phyloP scores from a whole-genome alignment of 1,284 basidiomycete genomes.

The Sporisorium exsertum region DNA sequence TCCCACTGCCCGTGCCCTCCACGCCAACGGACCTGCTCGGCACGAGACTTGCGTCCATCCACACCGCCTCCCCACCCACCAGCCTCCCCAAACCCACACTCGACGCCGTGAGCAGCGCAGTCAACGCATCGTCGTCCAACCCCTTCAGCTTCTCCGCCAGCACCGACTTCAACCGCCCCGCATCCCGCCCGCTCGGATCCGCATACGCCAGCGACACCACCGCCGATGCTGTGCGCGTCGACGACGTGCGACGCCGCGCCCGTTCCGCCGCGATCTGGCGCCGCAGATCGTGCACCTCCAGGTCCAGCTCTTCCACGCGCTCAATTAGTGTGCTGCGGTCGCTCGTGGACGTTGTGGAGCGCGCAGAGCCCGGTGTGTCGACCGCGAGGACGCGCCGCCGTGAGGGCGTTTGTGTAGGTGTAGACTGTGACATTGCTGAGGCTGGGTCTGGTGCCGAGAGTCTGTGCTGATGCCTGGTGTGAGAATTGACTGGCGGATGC shows the following conservation, averaged over 20 bases:
- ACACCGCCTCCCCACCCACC: conserved; percentile 1
- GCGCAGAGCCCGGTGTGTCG: conserved; percentile 35
- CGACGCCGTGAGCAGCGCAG: conserved; percentile 13
- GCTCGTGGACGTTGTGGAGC: conserved; percentile 23
- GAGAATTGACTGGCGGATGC: not conserved
- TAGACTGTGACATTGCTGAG: conserved; percentile 24
- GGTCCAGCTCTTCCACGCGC: conserved; percentile 31
- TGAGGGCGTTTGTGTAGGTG: conserved; percentile 20
- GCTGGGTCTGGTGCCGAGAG: not conserved
- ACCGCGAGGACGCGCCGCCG: conserved; percentile 13
- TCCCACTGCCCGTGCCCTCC: conserved; percentile 29
- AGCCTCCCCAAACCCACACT: conserved; percentile 3
- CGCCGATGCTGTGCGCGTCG: not conserved
- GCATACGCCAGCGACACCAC: conserved; percentile 5
- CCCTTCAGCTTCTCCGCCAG: conserved; percentile 16
- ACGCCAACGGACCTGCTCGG: conserved; percentile 39
- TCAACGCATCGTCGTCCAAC: conserved; percentile 45
- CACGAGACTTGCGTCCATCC: conserved; percentile 9
- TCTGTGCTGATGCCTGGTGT: not conserved
- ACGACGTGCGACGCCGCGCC: conserved; percentile 7
- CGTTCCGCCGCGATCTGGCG: conserved; percentile 25
- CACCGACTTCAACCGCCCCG: not conserved
- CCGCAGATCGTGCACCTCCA: conserved; percentile 29
- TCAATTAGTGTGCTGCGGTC: conserved; percentile 29
- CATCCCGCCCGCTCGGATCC: not conserved